phyloP scores from a whole-genome alignment of 495 filamentous ascomycete species.

The Daldinia bambusicola region DNA sequence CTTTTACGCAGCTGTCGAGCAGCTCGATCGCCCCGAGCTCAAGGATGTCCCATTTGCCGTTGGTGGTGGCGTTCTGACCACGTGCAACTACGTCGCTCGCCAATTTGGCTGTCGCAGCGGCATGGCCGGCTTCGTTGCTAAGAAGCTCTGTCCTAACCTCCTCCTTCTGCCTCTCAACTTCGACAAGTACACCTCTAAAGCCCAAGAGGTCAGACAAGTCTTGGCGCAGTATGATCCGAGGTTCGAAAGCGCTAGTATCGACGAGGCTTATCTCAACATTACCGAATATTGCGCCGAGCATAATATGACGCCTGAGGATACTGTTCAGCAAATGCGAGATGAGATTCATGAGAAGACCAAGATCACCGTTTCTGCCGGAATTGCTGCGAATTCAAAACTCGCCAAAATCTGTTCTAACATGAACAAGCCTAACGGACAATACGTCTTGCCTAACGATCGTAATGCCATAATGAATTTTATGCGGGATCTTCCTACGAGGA shows the following conservation, averaged over 20 bases:
- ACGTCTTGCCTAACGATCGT: constrained; percentile 74
- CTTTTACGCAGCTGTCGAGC: constrained; percentile 96
- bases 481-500: constrained; percentile 80
- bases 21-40: constrained; percentile 89
- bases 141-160: constrained; percentile 90
- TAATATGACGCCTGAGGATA: constrained; percentile 73
- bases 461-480: constrained; percentile 84
- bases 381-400: constrained; percentile 90
- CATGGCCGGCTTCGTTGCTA: constrained; percentile 96
- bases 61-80: constrained; percentile 89
- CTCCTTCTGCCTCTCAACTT: constrained; percentile 87
- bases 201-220: constrained; percentile 84
- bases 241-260: constrained; percentile 92
- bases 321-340: constrained; percentile 76
- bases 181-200: constrained; percentile 91
- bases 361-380: constrained; percentile 93
- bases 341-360: constrained; percentile 80
- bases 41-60: constrained; percentile 92
- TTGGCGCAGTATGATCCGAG: constrained; percentile 86
- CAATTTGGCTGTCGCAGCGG: constrained; percentile 91
- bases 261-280: constrained; percentile 97
- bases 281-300: constrained; percentile 84
- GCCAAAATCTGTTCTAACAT: constrained; percentile 95
- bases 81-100: constrained; percentile 92
- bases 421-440: constrained; percentile 98